Base-by-base conservation (phyloP, 805 yeast species). In the Cyberlindnera xishuangbannaensis region DNA sequence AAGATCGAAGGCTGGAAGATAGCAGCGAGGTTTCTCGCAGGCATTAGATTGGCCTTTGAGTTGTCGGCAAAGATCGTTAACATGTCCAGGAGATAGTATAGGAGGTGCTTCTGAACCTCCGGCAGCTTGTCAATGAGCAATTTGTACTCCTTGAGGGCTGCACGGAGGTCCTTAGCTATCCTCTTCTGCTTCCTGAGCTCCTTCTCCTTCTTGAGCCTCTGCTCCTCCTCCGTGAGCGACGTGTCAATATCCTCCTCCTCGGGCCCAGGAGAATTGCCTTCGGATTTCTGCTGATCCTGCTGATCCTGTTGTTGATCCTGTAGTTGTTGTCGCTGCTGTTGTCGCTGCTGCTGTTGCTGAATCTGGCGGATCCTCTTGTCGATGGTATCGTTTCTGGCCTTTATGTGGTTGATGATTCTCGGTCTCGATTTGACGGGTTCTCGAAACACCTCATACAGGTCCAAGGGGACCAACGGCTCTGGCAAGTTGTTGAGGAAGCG, bases 1-100 rank as follows among this genome's bases (percentile, higher is more conserved):
- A 92, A 65, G 13, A 92, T 77, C n/a, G 95, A 83, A 4, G 98
- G 97, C 61, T 92, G 98, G 63, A 92, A 92, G 37, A 92, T 84
- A 2, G 97, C 95, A 1, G 97, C 95, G 43, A 92, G 64, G 55
- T 92, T 92, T 48, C 86, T 74, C 2, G 95, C 84, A 2, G 96
- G 78, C 99, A 92, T 92, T 43, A 85, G 65, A 55, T 88, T 92
- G 39, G 74, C 74, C 31, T 72, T 73, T 12, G 94, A 71, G 50
- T 83, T 79, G 39, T 81, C 75, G 27, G 87, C 82, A 50, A 92
- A 94, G 62, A 87, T 73, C 11, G 95, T 81, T 38, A 92, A 65
- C 44, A 92, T 64, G 57, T 92, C 98, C 41, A 92, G 61, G 15
- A 92, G 73, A 62, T 92, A 92, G 43, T 87, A 82, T 6, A 92